These are phyloP conservation scores for Cladosporium halotolerans DNA, from an alignment of 2,329 filamentous ascomycete species.

Conservation along the genomic window DNA sequence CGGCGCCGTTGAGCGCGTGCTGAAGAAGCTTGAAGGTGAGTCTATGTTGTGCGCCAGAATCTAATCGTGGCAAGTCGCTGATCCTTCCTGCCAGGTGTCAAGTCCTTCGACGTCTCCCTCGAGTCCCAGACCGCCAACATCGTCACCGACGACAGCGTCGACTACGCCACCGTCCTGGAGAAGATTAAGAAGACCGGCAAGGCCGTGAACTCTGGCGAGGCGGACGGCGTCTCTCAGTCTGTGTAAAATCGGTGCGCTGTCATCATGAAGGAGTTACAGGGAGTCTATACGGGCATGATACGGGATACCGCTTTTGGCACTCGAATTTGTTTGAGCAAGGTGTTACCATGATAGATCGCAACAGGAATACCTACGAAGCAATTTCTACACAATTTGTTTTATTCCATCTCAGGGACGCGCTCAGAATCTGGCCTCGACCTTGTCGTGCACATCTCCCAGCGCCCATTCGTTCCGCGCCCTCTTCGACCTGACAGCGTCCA, in stretches of 20 bases:
- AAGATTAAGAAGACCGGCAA: conserved; percentile 96
- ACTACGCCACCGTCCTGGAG: conserved; percentile 73
- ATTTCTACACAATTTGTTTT: background rate
- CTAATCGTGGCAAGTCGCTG: background rate
- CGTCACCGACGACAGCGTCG: conserved; percentile 60
- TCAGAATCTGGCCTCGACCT: conserved; percentile 65
- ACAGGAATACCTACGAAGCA: background rate
- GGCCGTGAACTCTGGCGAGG: conserved; percentile 72
- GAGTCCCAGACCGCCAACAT: conserved; percentile 78
- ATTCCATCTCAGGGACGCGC: background rate
- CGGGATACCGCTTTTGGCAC: background rate
- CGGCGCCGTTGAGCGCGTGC: conserved; percentile 81
- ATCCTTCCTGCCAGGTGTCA: conserved; percentile 60
- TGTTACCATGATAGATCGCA: background rate
- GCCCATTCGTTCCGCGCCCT: conserved; percentile 65
- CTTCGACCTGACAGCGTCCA: conserved; percentile 62
- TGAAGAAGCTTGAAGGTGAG: conserved; percentile 60
- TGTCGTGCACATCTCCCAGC: conserved; percentile 65
- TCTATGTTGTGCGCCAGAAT: background rate
- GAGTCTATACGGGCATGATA: background rate
- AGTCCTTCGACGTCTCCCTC: conserved; percentile 80
- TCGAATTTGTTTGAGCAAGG: background rate
- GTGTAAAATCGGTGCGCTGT: conserved; percentile 16
- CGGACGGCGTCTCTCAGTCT: conserved; percentile 52
- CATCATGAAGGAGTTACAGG: background rate